Conservation (phyloP, 257 asterid genomes). For the Lavandula angustifolia region DNA sequence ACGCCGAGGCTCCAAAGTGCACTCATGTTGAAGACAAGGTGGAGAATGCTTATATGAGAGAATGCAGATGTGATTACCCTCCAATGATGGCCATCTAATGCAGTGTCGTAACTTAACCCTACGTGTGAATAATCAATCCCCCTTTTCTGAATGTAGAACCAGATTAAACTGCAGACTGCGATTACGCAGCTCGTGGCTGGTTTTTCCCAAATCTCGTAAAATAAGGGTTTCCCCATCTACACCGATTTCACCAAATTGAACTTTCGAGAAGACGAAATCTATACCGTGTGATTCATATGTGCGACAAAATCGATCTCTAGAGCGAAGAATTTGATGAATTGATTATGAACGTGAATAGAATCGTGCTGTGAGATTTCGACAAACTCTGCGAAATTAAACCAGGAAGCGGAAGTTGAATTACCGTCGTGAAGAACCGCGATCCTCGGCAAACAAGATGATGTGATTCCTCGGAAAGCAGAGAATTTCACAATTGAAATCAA, state of each 20-base stretch:
- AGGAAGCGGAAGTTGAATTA: conserved; percentile 21
- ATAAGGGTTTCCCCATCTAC: conserved; percentile 86
- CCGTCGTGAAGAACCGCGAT: conserved; percentile 7
- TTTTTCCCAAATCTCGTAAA: conserved; percentile 81
- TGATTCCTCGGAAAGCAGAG: conserved; percentile 21
- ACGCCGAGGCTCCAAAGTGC: conserved; percentile 96
- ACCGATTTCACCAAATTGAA: conserved; percentile 13
- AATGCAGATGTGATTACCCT: conserved; percentile 86
- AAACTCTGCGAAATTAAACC: conserved; percentile 19
- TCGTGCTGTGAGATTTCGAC: conserved; percentile 13
- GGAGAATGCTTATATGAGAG: conserved; percentile 89
- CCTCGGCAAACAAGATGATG: too few species aligned
- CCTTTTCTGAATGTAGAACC: conserved; percentile 88
- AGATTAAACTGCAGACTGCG: conserved; percentile 71
- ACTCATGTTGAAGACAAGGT: conserved; percentile 92
- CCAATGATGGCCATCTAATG: conserved; percentile 87
- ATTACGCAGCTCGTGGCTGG: conserved; percentile 90
- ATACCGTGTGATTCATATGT: not conserved
- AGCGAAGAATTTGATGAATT: conserved; percentile 32
- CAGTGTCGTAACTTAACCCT: conserved; percentile 87
- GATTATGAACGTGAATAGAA: conserved; percentile 11
- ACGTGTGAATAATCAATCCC: conserved; percentile 83
- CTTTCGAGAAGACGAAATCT: too few species aligned
- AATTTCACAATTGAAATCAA: not conserved
- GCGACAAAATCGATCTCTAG: not conserved